These are phyloP conservation scores for Candida nitratophila DNA, from an alignment of 805 yeast species.

Conservation along the genomic window DNA sequence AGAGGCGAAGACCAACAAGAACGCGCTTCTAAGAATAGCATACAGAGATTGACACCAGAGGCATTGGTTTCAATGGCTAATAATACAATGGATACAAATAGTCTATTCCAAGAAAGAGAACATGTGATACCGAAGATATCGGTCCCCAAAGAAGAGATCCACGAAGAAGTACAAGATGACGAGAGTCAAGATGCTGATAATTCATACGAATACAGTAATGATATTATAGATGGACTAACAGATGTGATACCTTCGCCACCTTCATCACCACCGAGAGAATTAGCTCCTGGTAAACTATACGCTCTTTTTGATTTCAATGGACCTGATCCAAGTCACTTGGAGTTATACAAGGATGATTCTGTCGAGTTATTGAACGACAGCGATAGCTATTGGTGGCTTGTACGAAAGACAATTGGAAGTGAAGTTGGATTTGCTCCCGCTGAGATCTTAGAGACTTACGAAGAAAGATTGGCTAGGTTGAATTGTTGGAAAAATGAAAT, in stretches of 20 bases:
- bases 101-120: background rate
- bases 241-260: slow-evolving; percentile 56
- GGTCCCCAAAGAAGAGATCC: background rate
- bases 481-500: slow-evolving; percentile 92
- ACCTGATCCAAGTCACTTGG: slow-evolving; percentile 89
- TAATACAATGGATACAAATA: slow-evolving; percentile 1
- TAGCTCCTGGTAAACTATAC: slow-evolving; percentile 77
- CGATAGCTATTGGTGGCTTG: slow-evolving; percentile 97
- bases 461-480: slow-evolving; percentile 83
- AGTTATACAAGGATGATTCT: slow-evolving; percentile 71
- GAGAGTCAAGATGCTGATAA: slow-evolving; percentile 4
- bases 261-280: slow-evolving; percentile 69
- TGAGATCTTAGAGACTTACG: slow-evolving; percentile 85
- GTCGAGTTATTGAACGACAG: slow-evolving; percentile 79
- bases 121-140: background rate
- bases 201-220: slow-evolving; percentile 21
- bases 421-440: slow-evolving; percentile 93
- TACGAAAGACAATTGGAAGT: slow-evolving; percentile 35
- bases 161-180: slow-evolving; percentile 1
- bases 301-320: slow-evolving; percentile 86
- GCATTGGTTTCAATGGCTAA: background rate
- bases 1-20: background rate
- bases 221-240: slow-evolving; percentile 29
- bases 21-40: background rate
- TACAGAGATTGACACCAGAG: background rate